A percentile compares a stretch with the other conserved stretches of the same genome.
Evolutionary conservation across 495 filamentous ascomycete species (phyloP).

Genomic region (Letharia columbiana): DNA sequence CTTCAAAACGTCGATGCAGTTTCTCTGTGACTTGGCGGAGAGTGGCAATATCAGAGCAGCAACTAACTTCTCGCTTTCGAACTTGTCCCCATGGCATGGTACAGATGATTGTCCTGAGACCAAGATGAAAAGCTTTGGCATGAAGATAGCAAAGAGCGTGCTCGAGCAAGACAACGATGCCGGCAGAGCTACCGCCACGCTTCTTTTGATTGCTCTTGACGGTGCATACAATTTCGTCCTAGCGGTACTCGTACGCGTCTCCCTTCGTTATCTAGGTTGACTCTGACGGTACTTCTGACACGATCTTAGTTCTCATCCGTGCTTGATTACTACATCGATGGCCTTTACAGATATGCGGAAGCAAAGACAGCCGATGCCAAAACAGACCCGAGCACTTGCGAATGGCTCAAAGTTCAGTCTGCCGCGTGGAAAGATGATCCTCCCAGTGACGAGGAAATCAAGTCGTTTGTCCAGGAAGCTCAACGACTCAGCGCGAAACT

Average conservation of each 20-base stretch:
- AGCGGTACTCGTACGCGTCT: slow-evolving; percentile 19
- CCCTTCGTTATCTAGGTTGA: neutral
- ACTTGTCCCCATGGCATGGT: neutral
- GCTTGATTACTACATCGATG: slow-evolving; percentile 33
- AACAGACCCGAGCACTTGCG: slow-evolving; percentile 24
- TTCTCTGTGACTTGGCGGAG: slow-evolving; percentile 20
- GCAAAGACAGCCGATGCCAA: neutral
- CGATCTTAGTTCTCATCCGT: slow-evolving; percentile 37
- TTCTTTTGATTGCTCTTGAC: slow-evolving; percentile 22
- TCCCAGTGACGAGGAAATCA: slow-evolving; percentile 4
- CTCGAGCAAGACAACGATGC: slow-evolving; percentile 17
- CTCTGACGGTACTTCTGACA: neutral
- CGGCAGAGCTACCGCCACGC: slow-evolving; percentile 22
- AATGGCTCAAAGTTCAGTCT: slow-evolving; percentile 16
- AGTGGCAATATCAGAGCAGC: slow-evolving; percentile 21
- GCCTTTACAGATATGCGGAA: slow-evolving; percentile 28
- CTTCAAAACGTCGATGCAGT: slow-evolving; percentile 23
- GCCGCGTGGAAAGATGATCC: slow-evolving; percentile 5
- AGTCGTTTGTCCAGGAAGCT: slow-evolving; percentile 20
- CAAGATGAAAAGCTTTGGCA: slow-evolving; percentile 19
- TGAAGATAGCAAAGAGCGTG: slow-evolving; percentile 15
- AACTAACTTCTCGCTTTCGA: slow-evolving; percentile 11
- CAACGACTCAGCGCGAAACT: slow-evolving; percentile 20
- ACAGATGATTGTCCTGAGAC: neutral
- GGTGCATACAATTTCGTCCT: slow-evolving; percentile 22